Evolutionary conservation across 73 alveolate species (phyloP).

Genomic region (Symbiodinium pilosum): DNA sequence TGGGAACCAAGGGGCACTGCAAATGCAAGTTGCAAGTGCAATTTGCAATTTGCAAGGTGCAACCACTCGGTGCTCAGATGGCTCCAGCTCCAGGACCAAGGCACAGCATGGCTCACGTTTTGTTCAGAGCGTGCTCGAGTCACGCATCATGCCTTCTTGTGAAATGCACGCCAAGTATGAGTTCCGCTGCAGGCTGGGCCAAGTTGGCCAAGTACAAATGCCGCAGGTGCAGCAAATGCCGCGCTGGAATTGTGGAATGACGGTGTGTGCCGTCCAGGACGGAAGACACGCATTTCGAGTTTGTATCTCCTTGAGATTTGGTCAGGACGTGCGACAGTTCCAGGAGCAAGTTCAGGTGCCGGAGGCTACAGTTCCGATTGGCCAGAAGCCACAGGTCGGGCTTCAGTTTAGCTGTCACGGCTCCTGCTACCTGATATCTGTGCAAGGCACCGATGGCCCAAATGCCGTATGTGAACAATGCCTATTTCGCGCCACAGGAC

Average conservation of each 20-base stretch:
- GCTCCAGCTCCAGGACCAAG: background rate
- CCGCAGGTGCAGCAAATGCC: background rate
- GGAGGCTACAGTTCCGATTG: no score
- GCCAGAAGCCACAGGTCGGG: no score
- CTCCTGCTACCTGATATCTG: no score
- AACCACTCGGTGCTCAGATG: background rate
- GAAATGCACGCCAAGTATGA: background rate
- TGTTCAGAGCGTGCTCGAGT: no score
- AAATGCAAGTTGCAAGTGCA: no score
- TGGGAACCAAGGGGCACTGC: background rate
- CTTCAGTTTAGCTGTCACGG: no score
- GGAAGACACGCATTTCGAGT: no score
- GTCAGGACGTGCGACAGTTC: slow-evolving; percentile 77
- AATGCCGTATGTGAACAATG: background rate
- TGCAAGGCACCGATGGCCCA: no score
- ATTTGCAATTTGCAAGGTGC: no score
- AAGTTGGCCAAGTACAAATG: background rate
- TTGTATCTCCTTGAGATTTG: background rate
- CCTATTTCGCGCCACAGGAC: background rate
- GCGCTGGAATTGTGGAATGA: slow-evolving; percentile 41
- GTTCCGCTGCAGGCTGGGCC: background rate
- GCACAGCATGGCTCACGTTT: background rate
- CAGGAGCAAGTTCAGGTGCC: slow-evolving; percentile 58
- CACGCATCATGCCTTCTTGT: background rate
- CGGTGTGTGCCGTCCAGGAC: slow-evolving; percentile 86